Evolutionary conservation across 192 early-diverging fungal species (phyloP), one percentile per base, ranked within the genome.

Genomic region (Helicostylum pulchrum): DNA sequence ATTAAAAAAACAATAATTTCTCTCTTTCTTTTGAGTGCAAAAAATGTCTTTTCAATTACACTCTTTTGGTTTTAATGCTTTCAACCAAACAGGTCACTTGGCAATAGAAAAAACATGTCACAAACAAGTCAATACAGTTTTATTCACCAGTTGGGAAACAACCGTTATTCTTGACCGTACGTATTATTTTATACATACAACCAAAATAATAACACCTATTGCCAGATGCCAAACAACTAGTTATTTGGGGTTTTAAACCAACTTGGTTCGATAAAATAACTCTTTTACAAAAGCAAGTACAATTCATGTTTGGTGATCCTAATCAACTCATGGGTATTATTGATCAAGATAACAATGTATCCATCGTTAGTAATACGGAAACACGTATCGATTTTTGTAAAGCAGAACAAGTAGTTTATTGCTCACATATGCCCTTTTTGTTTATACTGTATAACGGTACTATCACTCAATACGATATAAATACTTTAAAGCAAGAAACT

Each of bases 181-280:
- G 9, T 44, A 15, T 44, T 12, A 1, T 5, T 55, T 55, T 55
- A 2, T 17, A 50, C 46, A n/a, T 3, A 19, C 30, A 26, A 8
- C 7, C 10, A 30, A 15, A 11, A 47, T 4, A 30, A 8, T 60
- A 9, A 32, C 21, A 20, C 1, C 8, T 14, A 19, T 39, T 5
- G 21, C 5, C 19, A 64, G 62, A 64, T n/a, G 10, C 52, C 1
- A 46, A 53, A 0, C 36, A 53, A 0, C 20, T 53, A 2, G 51
- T 42, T 50, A 26, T 64, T 15, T 64, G 62, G 62, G 62, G 62
- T 44, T 64, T 30, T 20, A 19, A 64, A 30, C 51, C 62, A 12
- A n/a, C 11, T 0, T 59, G 39, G 36, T 59, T 59, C 14, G 43
- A 45, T 45, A 45, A 26, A 23, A 11, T 53, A 4, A 45, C 12